Evolutionary conservation across 1,284 basidiomycete genomes (phyloP), one percentile per base, ranked within the genome.

Genomic region (Exobasidium cylindrosporum): DNA sequence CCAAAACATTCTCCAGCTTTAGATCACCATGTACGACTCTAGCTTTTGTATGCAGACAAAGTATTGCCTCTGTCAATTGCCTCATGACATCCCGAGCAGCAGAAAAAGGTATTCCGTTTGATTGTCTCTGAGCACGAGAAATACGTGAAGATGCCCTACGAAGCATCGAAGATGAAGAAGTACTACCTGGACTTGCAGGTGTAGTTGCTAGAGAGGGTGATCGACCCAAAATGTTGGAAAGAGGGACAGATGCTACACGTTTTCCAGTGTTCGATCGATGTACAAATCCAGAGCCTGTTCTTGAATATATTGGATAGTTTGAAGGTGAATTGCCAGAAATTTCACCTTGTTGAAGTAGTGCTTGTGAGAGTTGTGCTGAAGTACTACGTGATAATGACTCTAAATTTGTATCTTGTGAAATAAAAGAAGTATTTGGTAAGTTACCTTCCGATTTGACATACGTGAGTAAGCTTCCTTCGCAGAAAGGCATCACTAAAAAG

Each of bases 1-100:
- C 72, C 1, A 98, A 85, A 53, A 97, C 88, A 82, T 98, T 98
- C 83, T 97, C 95, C 61, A 97, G 86, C 82, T 98, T 98, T 81
- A 98, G 84, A 82, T 98, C 74, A 17, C 70, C 69, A 49, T 76
- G 74, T 29, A 72, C 31, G 68, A 90, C 85, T 17, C 85, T 82
- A 26, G 87, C 88, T 53, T 86, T 85, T 65, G 89, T 86, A 80
- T 97, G 94, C 72, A 98, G 82, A 79, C 92, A 94, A 60, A 87
- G 84, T 68, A 97, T 83, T 11, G 92, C 94, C 52, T 88, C 84
- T 32, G 92, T 90, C 61, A 97, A 87, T 81, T 96, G 92, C 54
- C 88, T 86, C 79, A 97, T 94, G 84, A 92, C 89, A 82, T 88
- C 89, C 57, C 90, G 87, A 0, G 87, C 90, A 62, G 91, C 63